Percentiles rank a stretch among this genome's conserved stretches.
Conservation (phyloP, 2,329 filamentous ascomycete species). For the Fusarium sp. region DNA sequence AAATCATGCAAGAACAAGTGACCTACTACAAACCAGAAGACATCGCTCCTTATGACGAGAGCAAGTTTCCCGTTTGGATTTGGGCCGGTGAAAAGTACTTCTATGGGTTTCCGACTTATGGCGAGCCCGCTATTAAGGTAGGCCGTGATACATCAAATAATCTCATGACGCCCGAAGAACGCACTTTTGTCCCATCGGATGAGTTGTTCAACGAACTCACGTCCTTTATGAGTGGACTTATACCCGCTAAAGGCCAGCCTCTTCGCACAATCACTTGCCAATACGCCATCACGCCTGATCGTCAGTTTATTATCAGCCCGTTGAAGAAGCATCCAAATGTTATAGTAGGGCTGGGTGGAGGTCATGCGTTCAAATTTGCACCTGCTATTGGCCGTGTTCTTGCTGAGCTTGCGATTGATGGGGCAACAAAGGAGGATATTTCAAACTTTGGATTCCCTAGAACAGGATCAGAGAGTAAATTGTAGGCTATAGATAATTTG, state of each 20-base stretch:
- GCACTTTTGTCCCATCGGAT: slow-evolving; percentile 28
- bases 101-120: slow-evolving; percentile 37
- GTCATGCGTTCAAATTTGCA: slow-evolving; percentile 48
- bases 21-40: slow-evolving; percentile 41
- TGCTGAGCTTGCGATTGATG: slow-evolving; percentile 48
- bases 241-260: slow-evolving; percentile 21
- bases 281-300: slow-evolving; percentile 46
- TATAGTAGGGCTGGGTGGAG: slow-evolving; percentile 42
- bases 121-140: slow-evolving; percentile 40
- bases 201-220: slow-evolving; percentile 19
- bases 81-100: slow-evolving; percentile 27
- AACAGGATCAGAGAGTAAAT: neutral
- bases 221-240: slow-evolving; percentile 23
- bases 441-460: slow-evolving; percentile 26
- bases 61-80: slow-evolving; percentile 40
- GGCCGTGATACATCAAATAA: slow-evolving; percentile 36
- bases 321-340: slow-evolving; percentile 35
- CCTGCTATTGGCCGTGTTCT: slow-evolving; percentile 47
- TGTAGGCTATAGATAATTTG: neutral
- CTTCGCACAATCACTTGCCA: slow-evolving; percentile 49
- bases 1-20: slow-evolving; percentile 45
- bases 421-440: slow-evolving; percentile 29
- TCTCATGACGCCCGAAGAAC: slow-evolving; percentile 33
- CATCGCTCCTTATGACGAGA: slow-evolving; percentile 4
- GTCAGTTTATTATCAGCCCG: slow-evolving; percentile 45